These are phyloP conservation scores for Lantana camara DNA, from an alignment of 257 asterid species.

Conservation along the genomic window DNA sequence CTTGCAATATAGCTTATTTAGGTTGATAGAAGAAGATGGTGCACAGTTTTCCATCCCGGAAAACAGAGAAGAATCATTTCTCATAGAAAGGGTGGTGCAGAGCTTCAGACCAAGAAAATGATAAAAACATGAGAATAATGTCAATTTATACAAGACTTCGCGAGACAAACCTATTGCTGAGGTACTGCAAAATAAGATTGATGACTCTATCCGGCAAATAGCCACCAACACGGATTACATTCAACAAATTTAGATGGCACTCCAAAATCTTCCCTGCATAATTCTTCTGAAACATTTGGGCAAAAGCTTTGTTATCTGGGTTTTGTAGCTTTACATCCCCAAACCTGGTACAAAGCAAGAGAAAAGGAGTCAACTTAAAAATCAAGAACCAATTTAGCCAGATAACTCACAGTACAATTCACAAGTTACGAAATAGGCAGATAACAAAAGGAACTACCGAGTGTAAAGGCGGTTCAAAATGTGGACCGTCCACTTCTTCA, in stretches of 20 bases:
- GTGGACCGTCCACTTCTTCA: constrained; percentile 97
- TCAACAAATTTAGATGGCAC: constrained; percentile 87
- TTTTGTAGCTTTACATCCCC: constrained; percentile 94
- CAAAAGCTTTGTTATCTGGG: constrained; percentile 92
- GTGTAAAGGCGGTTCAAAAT: constrained; percentile 91
- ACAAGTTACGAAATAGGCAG: constrained; percentile 10
- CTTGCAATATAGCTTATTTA: neutral
- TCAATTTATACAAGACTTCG: neutral
- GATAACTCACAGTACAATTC: constrained; percentile 4
- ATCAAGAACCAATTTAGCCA: constrained; percentile 6
- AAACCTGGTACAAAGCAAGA: constrained; percentile 53
- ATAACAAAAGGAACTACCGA: constrained; percentile 49
- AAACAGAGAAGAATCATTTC: neutral
- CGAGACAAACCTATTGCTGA: constrained; percentile 76
- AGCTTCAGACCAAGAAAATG: too few relatives aligned
- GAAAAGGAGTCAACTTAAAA: constrained; percentile 15
- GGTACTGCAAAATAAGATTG: constrained; percentile 92
- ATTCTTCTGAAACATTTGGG: constrained; percentile 95
- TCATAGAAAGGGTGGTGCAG: neutral
- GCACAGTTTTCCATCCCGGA: neutral
- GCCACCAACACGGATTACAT: constrained; percentile 84
- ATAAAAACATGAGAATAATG: neutral
- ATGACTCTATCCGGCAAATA: constrained; percentile 95
- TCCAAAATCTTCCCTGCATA: constrained; percentile 95
- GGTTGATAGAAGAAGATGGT: constrained; percentile 9